Evolutionary conservation across 768 basidiomycete species (phyloP), one percentile per base, ranked within the genome.

Genomic region (Panaeolus cyanescens): DNA sequence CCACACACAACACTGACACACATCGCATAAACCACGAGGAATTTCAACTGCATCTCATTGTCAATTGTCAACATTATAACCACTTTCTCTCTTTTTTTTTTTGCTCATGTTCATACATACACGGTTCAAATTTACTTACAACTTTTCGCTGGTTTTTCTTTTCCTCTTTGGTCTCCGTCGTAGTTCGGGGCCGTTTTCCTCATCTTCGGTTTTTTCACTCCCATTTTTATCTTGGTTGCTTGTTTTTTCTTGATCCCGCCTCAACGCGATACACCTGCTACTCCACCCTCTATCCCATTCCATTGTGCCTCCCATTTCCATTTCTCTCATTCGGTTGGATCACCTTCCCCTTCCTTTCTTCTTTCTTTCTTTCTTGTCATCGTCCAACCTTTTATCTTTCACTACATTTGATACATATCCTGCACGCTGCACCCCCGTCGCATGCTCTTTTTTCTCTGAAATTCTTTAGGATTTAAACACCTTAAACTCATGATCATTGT

Each of bases 401-500:
- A 7, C 6, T 34, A n/a, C 33, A 13, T 50, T 28, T 50, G 25
- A 22, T 1, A 6, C 20, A 42, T 19, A 28, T 28, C 45, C 36
- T 4, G 12, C 6, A 12, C 0, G 33, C 6, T 34, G 33, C 13
- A 34, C 13, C 33, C 33, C 6, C 33, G 13, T 34, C 30, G 3
- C 22, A 28, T 50, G 45, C 25, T n/a, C 10, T 28, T 50, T 50
- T 13, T 39, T 19, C 17, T 17, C 1, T 39, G 37, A 17, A n/a
- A n/a, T n/a, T n/a, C n/a, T n/a, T n/a, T n/a, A n/a, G n/a, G n/a
- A n/a, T n/a, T n/a, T n/a, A n/a, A n/a, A n/a, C n/a, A n/a, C n/a
- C n/a, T n/a, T n/a, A n/a, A n/a, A n/a, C n/a, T n/a, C 17, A 28
- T 50, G 45, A 50, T 50, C 45, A 50, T 50, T 50, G 45, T 50